A percentile compares a stretch with the other conserved stretches of the same genome.
phyloP scores from a whole-genome alignment of 2,329 filamentous ascomycete genomes.

The Thelonectria discophora region DNA sequence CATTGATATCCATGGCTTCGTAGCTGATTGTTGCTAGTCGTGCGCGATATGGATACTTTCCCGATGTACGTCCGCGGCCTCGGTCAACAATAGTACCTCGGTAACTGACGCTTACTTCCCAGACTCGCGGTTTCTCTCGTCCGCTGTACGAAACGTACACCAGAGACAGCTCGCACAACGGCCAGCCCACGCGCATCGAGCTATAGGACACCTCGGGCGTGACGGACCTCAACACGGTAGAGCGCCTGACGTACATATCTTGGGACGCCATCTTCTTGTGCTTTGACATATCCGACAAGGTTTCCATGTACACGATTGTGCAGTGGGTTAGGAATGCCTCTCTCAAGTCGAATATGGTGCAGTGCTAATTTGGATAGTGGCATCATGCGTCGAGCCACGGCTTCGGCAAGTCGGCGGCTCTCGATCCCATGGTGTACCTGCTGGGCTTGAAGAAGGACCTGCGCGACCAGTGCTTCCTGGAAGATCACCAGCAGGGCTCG shows the following conservation, averaged over 20 bases:
- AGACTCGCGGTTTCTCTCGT: constrained; percentile 47
- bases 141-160: constrained; percentile 50
- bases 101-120: constrained; percentile 13
- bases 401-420: constrained; percentile 34
- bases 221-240: constrained; percentile 48
- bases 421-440: constrained; percentile 43
- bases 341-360: rapidly evolving
- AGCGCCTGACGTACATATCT: constrained; percentile 46
- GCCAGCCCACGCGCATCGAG: constrained; percentile 44
- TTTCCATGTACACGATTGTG: constrained; percentile 46
- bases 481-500: constrained; percentile 30
- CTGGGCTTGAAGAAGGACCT: constrained; percentile 50
- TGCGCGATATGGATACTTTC: constrained; percentile 50
- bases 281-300: constrained; percentile 49
- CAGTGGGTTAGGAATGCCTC: constrained; percentile 45
- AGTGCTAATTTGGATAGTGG: constrained; percentile 40
- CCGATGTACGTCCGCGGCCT: constrained; percentile 43
- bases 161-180: constrained; percentile 39
- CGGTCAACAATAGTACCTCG: too few relatives aligned
- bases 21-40: constrained; percentile 39
- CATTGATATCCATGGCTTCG: background rate
- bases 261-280: constrained; percentile 53
- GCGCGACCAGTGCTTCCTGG: constrained; percentile 37
- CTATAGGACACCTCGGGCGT: constrained; percentile 54
- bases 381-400: constrained; percentile 40